Percentiles rank a stretch among this genome's conserved stretches.
Evolutionary conservation across 2,329 filamentous ascomycete species (phyloP).

Genomic region (Periconia digitata): DNA sequence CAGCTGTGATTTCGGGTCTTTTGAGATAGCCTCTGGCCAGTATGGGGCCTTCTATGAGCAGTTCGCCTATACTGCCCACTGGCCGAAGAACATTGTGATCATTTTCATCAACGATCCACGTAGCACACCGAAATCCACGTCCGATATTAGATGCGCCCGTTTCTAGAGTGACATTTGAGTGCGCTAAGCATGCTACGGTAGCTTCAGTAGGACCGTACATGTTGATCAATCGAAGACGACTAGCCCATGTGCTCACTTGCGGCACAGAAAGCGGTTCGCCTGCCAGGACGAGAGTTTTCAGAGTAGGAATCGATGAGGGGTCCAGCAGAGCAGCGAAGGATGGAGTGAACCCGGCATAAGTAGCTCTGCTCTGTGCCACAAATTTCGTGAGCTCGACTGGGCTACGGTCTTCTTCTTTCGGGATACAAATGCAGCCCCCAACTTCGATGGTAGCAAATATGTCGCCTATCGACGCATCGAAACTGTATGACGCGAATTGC

Average conservation of each 20-base stretch:
- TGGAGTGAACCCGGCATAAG: slow-evolving; percentile 4
- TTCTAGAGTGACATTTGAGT: neutral
- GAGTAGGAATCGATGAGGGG: slow-evolving; percentile 38
- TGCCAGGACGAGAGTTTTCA: slow-evolving; percentile 44
- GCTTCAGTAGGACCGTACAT: slow-evolving; percentile 46
- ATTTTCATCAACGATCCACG: slow-evolving; percentile 41
- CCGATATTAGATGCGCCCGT: slow-evolving; percentile 19
- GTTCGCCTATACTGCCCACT: slow-evolving; percentile 42
- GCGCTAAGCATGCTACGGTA: slow-evolving; percentile 23
- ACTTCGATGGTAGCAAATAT: slow-evolving; percentile 57
- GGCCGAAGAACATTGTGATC: slow-evolving; percentile 13
- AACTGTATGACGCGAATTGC: slow-evolving; percentile 60
- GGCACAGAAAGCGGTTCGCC: slow-evolving; percentile 24
- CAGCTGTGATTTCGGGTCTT: slow-evolving; percentile 23
- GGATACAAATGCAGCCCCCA: slow-evolving; percentile 64
- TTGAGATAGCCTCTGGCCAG: slow-evolving; percentile 31
- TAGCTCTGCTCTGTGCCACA: slow-evolving; percentile 36
- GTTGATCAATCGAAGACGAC: slow-evolving; percentile 40
- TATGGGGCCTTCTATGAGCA: slow-evolving; percentile 59
- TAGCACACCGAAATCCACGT: neutral
- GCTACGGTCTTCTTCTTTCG: slow-evolving; percentile 52
- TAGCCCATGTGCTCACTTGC: slow-evolving; percentile 39
- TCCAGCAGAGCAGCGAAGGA: slow-evolving; percentile 13
- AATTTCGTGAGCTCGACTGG: slow-evolving; percentile 55
- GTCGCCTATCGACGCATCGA: slow-evolving; percentile 58